phyloP scores from a whole-genome alignment of 306 rosid genomes.

The barrel medic (Medicago truncatula) region DNA sequence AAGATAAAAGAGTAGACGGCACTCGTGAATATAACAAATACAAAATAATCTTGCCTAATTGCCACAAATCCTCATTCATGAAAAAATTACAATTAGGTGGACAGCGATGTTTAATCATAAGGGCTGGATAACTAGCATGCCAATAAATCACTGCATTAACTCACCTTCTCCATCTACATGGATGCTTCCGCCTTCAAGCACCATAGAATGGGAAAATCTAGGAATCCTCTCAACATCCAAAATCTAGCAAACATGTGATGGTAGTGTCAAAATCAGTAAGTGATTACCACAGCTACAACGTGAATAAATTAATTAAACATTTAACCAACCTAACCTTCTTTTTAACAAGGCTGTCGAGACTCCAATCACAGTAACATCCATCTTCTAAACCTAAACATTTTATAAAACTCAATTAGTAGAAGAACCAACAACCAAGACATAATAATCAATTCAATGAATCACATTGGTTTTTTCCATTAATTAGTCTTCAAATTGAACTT shows the following conservation, averaged over 20 bases:
- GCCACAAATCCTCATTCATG: constrained; percentile 5
- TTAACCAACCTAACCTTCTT: constrained; percentile 60
- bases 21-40: constrained; percentile 23
- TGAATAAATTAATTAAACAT: not conserved
- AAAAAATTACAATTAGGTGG: constrained; percentile 24
- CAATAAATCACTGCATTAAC: constrained; percentile 19
- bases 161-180: constrained; percentile 99
- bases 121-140: not conserved
- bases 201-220: constrained; percentile 64
- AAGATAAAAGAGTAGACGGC: no score
- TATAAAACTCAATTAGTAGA: constrained; percentile 28
- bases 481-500: constrained; percentile 30
- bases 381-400: constrained; percentile 62
- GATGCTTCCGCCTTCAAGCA: constrained; percentile 98
- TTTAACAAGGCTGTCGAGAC: constrained; percentile 70
- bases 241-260: constrained; percentile 58
- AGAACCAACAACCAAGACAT: constrained; percentile 15
- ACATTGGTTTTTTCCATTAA: not conserved
- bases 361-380: constrained; percentile 89
- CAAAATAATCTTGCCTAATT: constrained; percentile 11
- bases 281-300: not conserved
- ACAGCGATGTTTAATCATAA: constrained; percentile 9
- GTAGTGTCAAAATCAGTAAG: constrained; percentile 30
- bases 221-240: constrained; percentile 75
- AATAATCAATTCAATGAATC: constrained; percentile 22